Conservation (phyloP, 2,329 filamentous ascomycete species). For the Fusarium palustre region DNA sequence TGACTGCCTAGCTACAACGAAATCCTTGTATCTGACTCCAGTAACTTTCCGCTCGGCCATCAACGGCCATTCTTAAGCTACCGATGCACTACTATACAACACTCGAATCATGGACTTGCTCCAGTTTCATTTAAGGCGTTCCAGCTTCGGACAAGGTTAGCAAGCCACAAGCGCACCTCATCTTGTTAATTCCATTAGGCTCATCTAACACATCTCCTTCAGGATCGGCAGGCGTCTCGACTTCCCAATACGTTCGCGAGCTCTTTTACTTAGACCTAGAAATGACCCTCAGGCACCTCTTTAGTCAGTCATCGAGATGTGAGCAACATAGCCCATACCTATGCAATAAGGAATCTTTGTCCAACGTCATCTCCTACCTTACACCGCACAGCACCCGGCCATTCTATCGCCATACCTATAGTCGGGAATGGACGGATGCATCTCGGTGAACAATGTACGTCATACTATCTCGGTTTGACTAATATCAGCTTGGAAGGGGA, state of each 20-base stretch:
- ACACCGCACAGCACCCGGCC: neutral
- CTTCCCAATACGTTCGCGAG: neutral
- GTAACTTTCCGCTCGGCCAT: neutral
- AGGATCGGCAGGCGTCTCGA: neutral
- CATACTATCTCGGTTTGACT: conserved; percentile 3
- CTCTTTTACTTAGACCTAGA: neutral
- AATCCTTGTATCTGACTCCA: neutral
- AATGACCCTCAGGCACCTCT: neutral
- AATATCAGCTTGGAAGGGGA: neutral
- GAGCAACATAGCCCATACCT: neutral
- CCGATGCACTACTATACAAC: neutral
- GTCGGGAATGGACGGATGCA: conserved; percentile 21
- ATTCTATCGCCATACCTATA: neutral
- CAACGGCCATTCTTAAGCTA: neutral
- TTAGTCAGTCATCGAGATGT: neutral
- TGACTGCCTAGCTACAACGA: neutral
- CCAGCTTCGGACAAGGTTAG: neutral
- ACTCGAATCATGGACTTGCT: neutral
- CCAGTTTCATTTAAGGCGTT: neutral
- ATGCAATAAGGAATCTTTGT: conserved; percentile 11
- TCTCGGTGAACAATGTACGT: conserved; percentile 7
- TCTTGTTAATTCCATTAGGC: neutral
- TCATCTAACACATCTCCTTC: neutral
- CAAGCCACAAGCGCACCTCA: neutral
- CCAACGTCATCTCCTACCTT: conserved; percentile 16